phyloP scores from a whole-genome alignment of 1,284 basidiomycete species.

The Flammula alnicola region DNA sequence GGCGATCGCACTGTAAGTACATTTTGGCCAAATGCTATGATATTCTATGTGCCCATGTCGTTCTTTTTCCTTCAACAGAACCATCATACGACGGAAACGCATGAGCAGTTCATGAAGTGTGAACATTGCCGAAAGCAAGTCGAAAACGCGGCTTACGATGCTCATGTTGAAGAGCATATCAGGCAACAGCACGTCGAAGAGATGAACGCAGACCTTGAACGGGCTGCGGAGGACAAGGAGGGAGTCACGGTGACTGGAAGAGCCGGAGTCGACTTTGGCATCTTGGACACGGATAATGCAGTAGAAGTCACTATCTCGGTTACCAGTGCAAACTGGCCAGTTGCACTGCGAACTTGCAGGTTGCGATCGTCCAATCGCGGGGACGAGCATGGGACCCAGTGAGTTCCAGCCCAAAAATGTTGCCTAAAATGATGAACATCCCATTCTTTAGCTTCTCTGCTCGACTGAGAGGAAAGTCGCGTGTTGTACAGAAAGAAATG shows the following conservation, averaged over 20 bases:
- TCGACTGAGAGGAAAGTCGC: slow-evolving; percentile 27
- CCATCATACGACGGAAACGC: neutral
- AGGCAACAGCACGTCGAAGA: slow-evolving; percentile 29
- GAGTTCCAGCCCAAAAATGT: no score
- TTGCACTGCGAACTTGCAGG: slow-evolving; percentile 31
- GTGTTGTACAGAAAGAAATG: slow-evolving; percentile 21
- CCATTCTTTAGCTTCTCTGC: slow-evolving; percentile 29
- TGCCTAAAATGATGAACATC: no score
- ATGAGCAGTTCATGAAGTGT: slow-evolving; percentile 25
- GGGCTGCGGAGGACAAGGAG: slow-evolving; percentile 40
- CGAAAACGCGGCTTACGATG: slow-evolving; percentile 21
- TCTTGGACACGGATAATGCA: slow-evolving; percentile 31
- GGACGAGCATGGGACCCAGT: slow-evolving; percentile 30
- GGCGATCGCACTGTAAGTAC: neutral
- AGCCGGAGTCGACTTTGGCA: slow-evolving; percentile 39
- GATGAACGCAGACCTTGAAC: slow-evolving; percentile 27
- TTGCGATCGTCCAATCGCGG: slow-evolving; percentile 26
- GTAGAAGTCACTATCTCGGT: slow-evolving; percentile 32
- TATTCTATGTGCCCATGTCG: neutral
- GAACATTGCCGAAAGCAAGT: slow-evolving; percentile 30
- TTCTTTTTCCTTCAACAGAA: slow-evolving; percentile 1
- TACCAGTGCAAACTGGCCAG: slow-evolving; percentile 23
- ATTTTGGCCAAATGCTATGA: neutral
- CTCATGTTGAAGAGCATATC: slow-evolving; percentile 32
- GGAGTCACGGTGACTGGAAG: slow-evolving; percentile 36